Evolutionary conservation across 768 basidiomycete species (phyloP).

Genomic region (Pholiota microspora): DNA sequence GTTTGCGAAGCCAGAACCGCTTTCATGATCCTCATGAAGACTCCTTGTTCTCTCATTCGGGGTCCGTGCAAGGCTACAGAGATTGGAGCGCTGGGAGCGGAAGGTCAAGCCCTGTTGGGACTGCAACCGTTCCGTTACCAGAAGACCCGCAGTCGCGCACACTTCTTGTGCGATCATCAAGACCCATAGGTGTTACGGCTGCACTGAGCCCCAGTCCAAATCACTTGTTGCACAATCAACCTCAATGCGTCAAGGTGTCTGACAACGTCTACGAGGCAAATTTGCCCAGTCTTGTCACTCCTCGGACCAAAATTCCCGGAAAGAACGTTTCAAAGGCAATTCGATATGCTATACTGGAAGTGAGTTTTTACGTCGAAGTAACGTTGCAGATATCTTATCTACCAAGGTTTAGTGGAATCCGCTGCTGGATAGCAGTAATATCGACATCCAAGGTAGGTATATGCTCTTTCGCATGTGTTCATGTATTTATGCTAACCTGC

Average conservation of each 20-base stretch:
- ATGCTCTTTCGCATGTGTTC: constrained; percentile 24
- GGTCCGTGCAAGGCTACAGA: constrained; percentile 76
- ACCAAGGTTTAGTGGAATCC: constrained; percentile 68
- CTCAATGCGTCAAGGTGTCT: constrained; percentile 47
- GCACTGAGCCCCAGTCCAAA: constrained; percentile 31
- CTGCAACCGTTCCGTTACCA: constrained; percentile 18
- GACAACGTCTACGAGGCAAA: constrained; percentile 71
- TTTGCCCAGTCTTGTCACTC: constrained; percentile 77
- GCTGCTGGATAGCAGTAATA: constrained; percentile 85
- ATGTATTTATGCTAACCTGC: neutral
- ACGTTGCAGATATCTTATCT: constrained; percentile 12
- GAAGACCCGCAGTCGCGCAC: constrained; percentile 33
- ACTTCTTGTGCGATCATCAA: constrained; percentile 63
- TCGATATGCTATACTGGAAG: constrained; percentile 84
- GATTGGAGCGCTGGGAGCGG: constrained; percentile 54
- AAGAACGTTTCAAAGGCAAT: constrained; percentile 66
- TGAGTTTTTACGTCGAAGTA: constrained; percentile 25
- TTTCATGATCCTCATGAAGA: constrained; percentile 92
- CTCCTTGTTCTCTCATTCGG: constrained; percentile 80
- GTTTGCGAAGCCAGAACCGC: constrained; percentile 74
- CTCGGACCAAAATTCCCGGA: constrained; percentile 63
- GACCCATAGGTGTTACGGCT: constrained; percentile 54
- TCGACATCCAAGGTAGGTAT: constrained; percentile 63
- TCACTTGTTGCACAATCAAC: constrained; percentile 24
- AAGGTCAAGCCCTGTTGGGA: constrained; percentile 52